Evolutionary conservation across 768 basidiomycete genomes (phyloP), one percentile per base, ranked within the genome.

Genomic region (Amyloporia xantha): DNA sequence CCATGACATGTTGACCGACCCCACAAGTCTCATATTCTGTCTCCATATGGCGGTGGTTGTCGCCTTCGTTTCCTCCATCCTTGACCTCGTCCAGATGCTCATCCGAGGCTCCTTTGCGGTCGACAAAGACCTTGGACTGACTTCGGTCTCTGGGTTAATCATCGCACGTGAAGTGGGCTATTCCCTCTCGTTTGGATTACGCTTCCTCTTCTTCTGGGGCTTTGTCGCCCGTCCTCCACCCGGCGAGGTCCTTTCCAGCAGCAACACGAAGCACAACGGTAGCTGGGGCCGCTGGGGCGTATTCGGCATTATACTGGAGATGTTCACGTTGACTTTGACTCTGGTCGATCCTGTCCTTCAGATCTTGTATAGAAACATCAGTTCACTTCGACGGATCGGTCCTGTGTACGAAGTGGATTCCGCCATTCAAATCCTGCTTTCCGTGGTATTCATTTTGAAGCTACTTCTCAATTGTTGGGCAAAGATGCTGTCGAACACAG

Each of bases 151-250:
- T 6, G 71, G 66, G 12, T 68, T 81, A 30, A 64, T 77, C 26
- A 71, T 68, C 44, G 64, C 75, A 4, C 78, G 85, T 30, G 87
- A 88, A 60, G 66, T 82, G 24, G 67, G 74, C 42, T 70, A 81
- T 50, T 69, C 79, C 10, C 55, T 86, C 19, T 77, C 84, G 9
- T 60, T 75, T 37, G 81, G 80, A 4, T 66, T 78, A 37, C 74
- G 81, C 30, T 79, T 79, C 58, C 59, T 88, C 13, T 87, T 81
- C 58, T 80, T 80, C 53, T 90, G 87, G 87, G 66, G 66, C 33
- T 77, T 81, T 51, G 80, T 83, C 36, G 74, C 78, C 13, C 71
- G 71, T 49, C 72, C 80, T 42, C 81, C 84, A n/a, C 62, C 62
- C 27, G 71, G 65, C 51, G 78, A 76, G 49, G 59, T 52, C 15